Evolutionary conservation across 805 yeast species (phyloP).

Genomic region (Saccharomyces kudriavzevii): DNA sequence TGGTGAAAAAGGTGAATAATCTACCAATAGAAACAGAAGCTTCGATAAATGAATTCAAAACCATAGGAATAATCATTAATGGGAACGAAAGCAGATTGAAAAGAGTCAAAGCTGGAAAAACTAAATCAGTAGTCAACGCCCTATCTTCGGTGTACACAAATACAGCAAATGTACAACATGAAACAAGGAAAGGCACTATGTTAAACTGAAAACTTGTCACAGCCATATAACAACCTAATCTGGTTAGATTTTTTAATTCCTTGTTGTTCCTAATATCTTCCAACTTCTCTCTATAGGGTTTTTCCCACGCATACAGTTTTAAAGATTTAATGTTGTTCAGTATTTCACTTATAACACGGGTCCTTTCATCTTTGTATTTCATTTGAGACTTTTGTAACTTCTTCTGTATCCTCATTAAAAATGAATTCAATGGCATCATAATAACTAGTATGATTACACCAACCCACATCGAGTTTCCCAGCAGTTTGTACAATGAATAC

Average conservation of each 20-base stretch:
- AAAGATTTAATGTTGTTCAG: slow-evolving; percentile 86
- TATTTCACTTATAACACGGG: slow-evolving; percentile 80
- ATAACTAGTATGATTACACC: slow-evolving; percentile 75
- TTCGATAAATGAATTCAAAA: slow-evolving; percentile 77
- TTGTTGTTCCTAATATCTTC: slow-evolving; percentile 79
- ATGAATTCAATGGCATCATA: slow-evolving; percentile 73
- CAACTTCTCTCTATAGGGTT: slow-evolving; percentile 67
- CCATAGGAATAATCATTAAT: slow-evolving; percentile 84
- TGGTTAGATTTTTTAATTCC: slow-evolving; percentile 68
- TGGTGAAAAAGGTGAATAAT: slow-evolving; percentile 60
- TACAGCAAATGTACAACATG: slow-evolving; percentile 80
- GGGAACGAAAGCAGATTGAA: slow-evolving; percentile 90
- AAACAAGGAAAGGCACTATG: slow-evolving; percentile 81
- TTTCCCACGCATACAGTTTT: slow-evolving; percentile 94
- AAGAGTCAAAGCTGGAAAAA: slow-evolving; percentile 81
- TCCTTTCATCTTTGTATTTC: slow-evolving; percentile 86
- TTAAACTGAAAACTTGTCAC: slow-evolving; percentile 69
- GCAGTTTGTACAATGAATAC: slow-evolving; percentile 55
- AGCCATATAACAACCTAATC: slow-evolving; percentile 66
- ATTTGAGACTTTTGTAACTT: slow-evolving; percentile 74
- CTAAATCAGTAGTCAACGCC: slow-evolving; percentile 82
- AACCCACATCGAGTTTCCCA: slow-evolving; percentile 93
- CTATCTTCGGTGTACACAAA: slow-evolving; percentile 51
- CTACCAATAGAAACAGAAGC: slow-evolving; percentile 78
- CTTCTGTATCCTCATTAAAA: slow-evolving; percentile 60